Evolutionary conservation across 2,329 filamentous ascomycete species (phyloP).

Genomic region (Pyrenochaeta sp.): DNA sequence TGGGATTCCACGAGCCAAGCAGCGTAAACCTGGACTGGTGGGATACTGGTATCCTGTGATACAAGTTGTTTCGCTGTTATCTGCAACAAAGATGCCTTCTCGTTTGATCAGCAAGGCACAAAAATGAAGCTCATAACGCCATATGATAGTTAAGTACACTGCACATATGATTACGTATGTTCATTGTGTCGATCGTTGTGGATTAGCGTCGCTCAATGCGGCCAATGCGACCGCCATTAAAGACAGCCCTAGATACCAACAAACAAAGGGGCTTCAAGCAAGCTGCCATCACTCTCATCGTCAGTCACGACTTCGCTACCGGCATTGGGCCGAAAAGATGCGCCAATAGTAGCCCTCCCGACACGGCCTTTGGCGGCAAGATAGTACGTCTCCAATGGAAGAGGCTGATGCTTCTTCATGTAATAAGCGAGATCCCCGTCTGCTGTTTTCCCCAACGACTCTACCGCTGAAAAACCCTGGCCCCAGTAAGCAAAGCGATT

Average conservation of each 20-base stretch:
- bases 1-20: not conserved
- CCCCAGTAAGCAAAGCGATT: constrained; percentile 3
- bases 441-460: not conserved
- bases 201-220: too few relatives aligned
- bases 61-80: not conserved
- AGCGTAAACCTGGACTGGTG: not conserved
- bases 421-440: not conserved
- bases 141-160: too few relatives aligned
- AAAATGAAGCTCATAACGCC: too few relatives aligned
- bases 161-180: too few relatives aligned
- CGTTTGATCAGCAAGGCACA: not conserved
- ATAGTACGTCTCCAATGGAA: constrained; percentile 1
- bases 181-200: too few relatives aligned
- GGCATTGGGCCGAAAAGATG: not conserved
- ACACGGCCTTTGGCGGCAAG: not conserved
- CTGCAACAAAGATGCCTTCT: not conserved
- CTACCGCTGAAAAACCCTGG: not conserved
- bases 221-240: too few relatives aligned
- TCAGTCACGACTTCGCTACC: not conserved
- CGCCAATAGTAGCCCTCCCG: not conserved
- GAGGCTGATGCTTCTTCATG: not conserved
- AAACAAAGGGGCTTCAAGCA: not conserved
- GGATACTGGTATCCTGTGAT: constrained; percentile 1
- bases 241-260: not conserved
- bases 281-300: not conserved